Evolutionary conservation across 805 yeast species (phyloP), one percentile per base, ranked within the genome.

Genomic region (Candida yuanshanica): DNA sequence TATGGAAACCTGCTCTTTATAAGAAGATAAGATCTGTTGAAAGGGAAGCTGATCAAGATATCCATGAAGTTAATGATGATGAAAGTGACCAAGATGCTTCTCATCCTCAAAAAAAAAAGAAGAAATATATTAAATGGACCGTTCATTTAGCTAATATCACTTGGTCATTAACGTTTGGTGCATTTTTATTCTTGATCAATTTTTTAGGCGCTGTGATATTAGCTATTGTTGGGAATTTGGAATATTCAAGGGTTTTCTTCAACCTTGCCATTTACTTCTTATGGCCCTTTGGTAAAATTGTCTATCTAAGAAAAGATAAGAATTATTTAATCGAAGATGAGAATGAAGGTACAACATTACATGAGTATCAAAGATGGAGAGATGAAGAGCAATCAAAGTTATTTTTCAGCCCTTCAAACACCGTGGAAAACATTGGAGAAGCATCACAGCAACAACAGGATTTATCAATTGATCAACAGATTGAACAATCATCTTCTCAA

Each of bases 1-100:
- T 93, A 53, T 93, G 99, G 99, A 93, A 93, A 58, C 99, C 99
- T 1, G 96, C 98, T 2, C 68, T 93, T 42, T 93, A 93, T 65
- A 93, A 93, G 60, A 93, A 93, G 62, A 75, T 76, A 44, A 79
- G 99, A 55, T 86, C 96, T 4, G 97, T 93, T 24, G 93, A 93
- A 51, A 72, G 80, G 32, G 81, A 87, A 44, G 97, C 98, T 2
- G 95, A 87, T 45, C 84, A 84, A 47, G 99, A 93, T 69, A 87
- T 93, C 50, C 97, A 91, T 62, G 90, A 88, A 36, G 76, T 81
- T 14, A 72, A 23, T 9, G 40, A 43, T 18, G 43, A 38, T 20
- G 41, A 39, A 17, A 37, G 39, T 8, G 21, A 17, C 22, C 39
- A 36, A 20, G 36, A 25, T 7, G 13, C 17, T n/a, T 12, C 17